Evolutionary conservation across 2,329 filamentous ascomycete species (phyloP).

Genomic region (Penicillium sp.): DNA sequence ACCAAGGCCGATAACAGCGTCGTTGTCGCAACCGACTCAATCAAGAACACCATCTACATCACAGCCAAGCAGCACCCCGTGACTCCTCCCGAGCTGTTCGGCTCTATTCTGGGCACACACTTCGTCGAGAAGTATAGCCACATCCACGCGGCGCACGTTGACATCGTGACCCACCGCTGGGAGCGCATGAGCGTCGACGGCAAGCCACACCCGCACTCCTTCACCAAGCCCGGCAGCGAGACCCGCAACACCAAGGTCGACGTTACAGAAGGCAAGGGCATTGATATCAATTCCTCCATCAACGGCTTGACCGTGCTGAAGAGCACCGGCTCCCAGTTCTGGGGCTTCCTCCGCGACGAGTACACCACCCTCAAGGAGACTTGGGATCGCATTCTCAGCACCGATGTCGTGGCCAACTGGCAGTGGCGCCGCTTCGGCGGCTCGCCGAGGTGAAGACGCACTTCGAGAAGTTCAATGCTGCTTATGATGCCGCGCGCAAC

Average conservation of each 20-base stretch:
- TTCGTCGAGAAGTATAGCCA: conserved; percentile 87
- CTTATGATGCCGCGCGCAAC: conserved; percentile 73
- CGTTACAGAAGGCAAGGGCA: conserved; percentile 67
- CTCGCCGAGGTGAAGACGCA: conserved; percentile 68
- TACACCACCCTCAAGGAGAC: conserved; percentile 89
- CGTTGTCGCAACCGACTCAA: conserved; percentile 93
- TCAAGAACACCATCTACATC: conserved; percentile 97
- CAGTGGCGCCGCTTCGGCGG: conserved; percentile 73
- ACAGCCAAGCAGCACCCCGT: conserved; percentile 92
- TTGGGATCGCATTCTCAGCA: conserved; percentile 94
- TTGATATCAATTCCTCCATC: conserved; percentile 76
- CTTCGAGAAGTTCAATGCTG: conserved; percentile 71
- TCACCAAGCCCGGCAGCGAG: conserved; percentile 86
- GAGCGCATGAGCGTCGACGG: conserved; percentile 84
- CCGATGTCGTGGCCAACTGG: conserved; percentile 87
- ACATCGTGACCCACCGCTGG: conserved; percentile 85
- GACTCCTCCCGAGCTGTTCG: conserved; percentile 89
- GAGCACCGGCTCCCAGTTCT: conserved; percentile 94
- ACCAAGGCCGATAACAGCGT: conserved; percentile 92
- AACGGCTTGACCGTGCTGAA: conserved; percentile 86
- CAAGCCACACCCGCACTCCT: conserved; percentile 91
- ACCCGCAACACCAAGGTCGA: conserved; percentile 78
- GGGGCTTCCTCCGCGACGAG: conserved; percentile 90
- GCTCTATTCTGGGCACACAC: conserved; percentile 79
- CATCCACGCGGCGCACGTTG: conserved; percentile 81